Base-by-base conservation (phyloP, 2,329 filamentous ascomycete species). In the Bipolaris bicolor region DNA sequence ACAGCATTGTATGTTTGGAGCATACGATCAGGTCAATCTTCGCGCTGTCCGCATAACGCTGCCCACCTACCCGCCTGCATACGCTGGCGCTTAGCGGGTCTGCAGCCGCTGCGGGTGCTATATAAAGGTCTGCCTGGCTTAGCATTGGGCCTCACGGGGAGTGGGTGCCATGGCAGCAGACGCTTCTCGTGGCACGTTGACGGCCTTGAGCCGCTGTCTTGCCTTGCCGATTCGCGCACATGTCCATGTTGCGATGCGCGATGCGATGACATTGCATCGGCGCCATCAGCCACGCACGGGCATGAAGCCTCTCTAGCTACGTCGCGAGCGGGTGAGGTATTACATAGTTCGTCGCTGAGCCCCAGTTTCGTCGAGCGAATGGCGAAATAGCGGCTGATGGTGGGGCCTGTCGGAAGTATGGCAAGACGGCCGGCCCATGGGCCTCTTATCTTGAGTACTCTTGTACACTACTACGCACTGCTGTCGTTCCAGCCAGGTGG, bases 41-140 rank as follows among this genome's bases (percentile, higher is more conserved):
- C 55, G 41, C 52, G 46, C 51, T 37, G 57, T 36, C 55, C 49
- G 61, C 52, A 46, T 41, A 49, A 37, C 52, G 47, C 51, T 43
- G 57, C 40, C 57, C 53, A 61, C 60, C 51, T 43, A 56, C 40
- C 57, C 53, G 60, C 60, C 64, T 46, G 58, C 63, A 61, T 61
- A 64, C 49, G 63, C 69, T 60, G 69, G 70, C 70, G 70, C 70
- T 72, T 70, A 69, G 57, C 60, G 48, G 55, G 61, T 55, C 51
- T 60, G 57, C 59, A 65, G 61, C 56, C 58, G 58, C 62, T 58
- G 60, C 60, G 60, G 61, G 60, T 67, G 58, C 66, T 67, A 69
- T 67, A 69, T 67, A 64, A 69, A 66, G 66, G 51, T 16, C 47
- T 40, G 68, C 68, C 65, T 69, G 68, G 66, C 57, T 50, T 55